phyloP scores from a whole-genome alignment of 2,329 filamentous ascomycete species.

The Trichoderma sp. region DNA sequence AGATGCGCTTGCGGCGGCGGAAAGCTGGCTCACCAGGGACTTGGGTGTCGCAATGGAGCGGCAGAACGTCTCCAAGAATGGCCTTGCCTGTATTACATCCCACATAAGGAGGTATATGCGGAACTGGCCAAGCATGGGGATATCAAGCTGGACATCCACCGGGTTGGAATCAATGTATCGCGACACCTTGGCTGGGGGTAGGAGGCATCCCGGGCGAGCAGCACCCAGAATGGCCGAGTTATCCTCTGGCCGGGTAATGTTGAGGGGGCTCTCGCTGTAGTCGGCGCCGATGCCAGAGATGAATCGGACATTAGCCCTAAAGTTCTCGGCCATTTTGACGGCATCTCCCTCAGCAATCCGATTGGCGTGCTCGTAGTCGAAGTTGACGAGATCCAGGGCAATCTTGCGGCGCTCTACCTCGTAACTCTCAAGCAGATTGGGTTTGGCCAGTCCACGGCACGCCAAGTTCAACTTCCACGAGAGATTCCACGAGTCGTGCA shows the following conservation, averaged over 20 bases:
- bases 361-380: slow-evolving; percentile 61
- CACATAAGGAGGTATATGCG: slow-evolving; percentile 71
- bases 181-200: slow-evolving; percentile 70
- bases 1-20: slow-evolving; percentile 59
- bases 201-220: slow-evolving; percentile 55
- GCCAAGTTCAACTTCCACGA: slow-evolving; percentile 58
- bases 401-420: slow-evolving; percentile 57
- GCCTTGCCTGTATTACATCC: slow-evolving; percentile 56
- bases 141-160: slow-evolving; percentile 75
- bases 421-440: slow-evolving; percentile 52
- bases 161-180: slow-evolving; percentile 78
- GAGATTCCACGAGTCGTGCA: slow-evolving; percentile 64
- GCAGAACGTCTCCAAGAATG: slow-evolving; percentile 63
- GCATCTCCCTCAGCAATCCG: slow-evolving; percentile 63
- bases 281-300: slow-evolving; percentile 72
- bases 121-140: slow-evolving; percentile 77
- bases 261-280: slow-evolving; percentile 55
- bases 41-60: slow-evolving; percentile 51
- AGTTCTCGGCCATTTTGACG: slow-evolving; percentile 66
- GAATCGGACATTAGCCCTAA: slow-evolving; percentile 70
- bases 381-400: slow-evolving; percentile 66
- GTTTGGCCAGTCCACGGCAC: slow-evolving; percentile 46
- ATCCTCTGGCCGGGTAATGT: slow-evolving; percentile 41
- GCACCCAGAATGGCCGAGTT: slow-evolving; percentile 48
- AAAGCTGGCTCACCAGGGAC: slow-evolving; percentile 62